Base-by-base conservation (phyloP, 129 eudicot species). In the Pulicaria dysenterica region DNA sequence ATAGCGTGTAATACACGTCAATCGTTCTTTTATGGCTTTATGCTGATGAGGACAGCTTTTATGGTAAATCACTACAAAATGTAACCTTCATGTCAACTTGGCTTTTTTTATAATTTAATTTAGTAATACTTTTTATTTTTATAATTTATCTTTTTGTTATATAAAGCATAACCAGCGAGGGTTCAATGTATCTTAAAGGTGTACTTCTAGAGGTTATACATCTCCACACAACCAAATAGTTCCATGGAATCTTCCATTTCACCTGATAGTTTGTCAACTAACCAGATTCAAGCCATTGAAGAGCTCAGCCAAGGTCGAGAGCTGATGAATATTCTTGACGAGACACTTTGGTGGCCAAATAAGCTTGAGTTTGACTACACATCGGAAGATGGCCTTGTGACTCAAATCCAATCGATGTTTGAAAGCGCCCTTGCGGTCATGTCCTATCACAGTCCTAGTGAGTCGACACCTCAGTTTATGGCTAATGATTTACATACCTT, bases 261-360 rank as follows among this genome's bases (percentile, higher is more conserved):
- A 69, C 64, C 72, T 47, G 81, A 68, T n/a, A 76, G 34, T 67
- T 14, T 79, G 11, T 62, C 55, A 31, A 17, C 17, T 14, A 58
- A 73, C 61, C 48, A 73, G 57, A 55, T 39, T 61, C 63, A 42
- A 67, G 82, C 77, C 5, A 42, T 68, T 4, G 12, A 65, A 37
- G 77, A 54, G 42, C 43, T 85, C 67, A 78, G 46, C 3, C 64
- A 56, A n/a, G 89, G 89, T 76, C 82, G 70, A 12, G 77, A 78
- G 40, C 24, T 71, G 15, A 71, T 85, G 0, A 49, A 70, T 10
- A 78, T 56, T 54, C 82, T 85, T 34, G 73, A 67, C 7, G 19
- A 17, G 38, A 74, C 66, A 56, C 73, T 85, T 12, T 8, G 37
- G 76, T 4, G 43, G 58, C 42, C 55, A 50, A 3, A 15, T 8